phyloP scores from a whole-genome alignment of 2,329 filamentous ascomycete species.

The Nigrospora oryzae region DNA sequence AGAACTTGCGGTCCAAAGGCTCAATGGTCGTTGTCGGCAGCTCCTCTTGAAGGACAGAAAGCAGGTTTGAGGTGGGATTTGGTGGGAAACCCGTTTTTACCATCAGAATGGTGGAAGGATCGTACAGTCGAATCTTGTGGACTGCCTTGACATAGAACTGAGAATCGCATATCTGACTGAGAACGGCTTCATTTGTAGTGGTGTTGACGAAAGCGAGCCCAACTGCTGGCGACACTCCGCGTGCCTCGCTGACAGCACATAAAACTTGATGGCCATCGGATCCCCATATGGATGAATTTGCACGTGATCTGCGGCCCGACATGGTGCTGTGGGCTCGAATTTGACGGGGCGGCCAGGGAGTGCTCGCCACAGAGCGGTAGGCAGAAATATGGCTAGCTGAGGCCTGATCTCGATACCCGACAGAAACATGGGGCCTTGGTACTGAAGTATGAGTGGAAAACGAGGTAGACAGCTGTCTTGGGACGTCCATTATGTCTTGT shows the following conservation, averaged over 20 bases:
- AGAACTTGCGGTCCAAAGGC: constrained; percentile 67
- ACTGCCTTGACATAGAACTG: constrained; percentile 85
- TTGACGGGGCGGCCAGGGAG: constrained; percentile 12
- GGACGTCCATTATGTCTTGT: no score
- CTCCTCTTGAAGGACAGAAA: constrained; percentile 65
- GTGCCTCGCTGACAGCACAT: constrained; percentile 82
- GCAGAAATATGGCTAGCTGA: constrained; percentile 18
- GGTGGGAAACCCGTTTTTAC: constrained; percentile 59
- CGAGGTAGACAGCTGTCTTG: constrained; percentile 4
- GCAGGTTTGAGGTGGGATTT: constrained; percentile 64
- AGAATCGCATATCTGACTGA: constrained; percentile 88
- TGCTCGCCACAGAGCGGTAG: constrained; percentile 16
- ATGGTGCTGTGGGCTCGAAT: constrained; percentile 25
- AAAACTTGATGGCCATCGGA: constrained; percentile 61
- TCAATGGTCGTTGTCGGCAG: constrained; percentile 54
- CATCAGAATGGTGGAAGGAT: constrained; percentile 73
- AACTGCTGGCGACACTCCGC: constrained; percentile 77
- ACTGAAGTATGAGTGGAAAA: constrained; percentile 7
- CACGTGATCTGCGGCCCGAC: constrained; percentile 36
- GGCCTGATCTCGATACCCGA: constrained; percentile 9
- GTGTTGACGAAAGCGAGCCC: constrained; percentile 84
- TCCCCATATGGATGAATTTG: constrained; percentile 30
- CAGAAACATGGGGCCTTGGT: constrained; percentile 10
- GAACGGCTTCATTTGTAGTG: constrained; percentile 71
- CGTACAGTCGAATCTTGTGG: constrained; percentile 75